Base-by-base conservation (phyloP, 2,329 filamentous ascomycete species). In the Aspergillus sergii region DNA sequence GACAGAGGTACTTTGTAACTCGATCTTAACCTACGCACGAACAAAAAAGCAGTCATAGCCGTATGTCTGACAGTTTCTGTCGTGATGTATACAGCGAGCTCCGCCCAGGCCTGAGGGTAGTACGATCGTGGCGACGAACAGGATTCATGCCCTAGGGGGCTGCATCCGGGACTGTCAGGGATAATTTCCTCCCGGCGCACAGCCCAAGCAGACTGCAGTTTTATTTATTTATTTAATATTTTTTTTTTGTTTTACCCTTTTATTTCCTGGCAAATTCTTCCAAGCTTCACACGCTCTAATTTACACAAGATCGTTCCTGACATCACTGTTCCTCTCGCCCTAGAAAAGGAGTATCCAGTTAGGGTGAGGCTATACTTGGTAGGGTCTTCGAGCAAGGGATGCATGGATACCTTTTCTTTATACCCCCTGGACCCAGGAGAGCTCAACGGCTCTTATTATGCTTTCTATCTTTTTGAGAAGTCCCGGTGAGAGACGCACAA, bases 331-430 rank as follows among this genome's bases (percentile, higher is more conserved):
- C 39, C 36, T 48, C 46, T 50, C 46, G 14, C 21, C 48, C 56
- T 58, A n/a, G 14, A 36, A 60, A 57, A 53, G 32, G 26, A 57
- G 21, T n/a, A 28, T 45, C 39, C 19, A 10, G 51, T 36, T 45
- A 46, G 41, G 14, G 50, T 26, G n/a, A 60, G 11, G 14, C n/a
- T 62, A 55, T 26, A 56, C 43, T 28, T 21, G 45, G 16, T 43
- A 54, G 34, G 57, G 43, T 32, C 23, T 16, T 51, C 36, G 62
- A 66, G 64, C 58, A 68, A 67, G 66, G 66, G 64, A 65, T 65
- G 45, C 51, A 58, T 41, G 34, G 14, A 61, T 23, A 23, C 30
- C 19, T 19, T 10, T 51, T 45, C 55, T 28, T 21, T 26, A 16
- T 58, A 16, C 21, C 23, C 59, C 45, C 26, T 59, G 53, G 46